Conservation (phyloP, 345 rosid genomes). For the Gossypium longicalyx region DNA sequence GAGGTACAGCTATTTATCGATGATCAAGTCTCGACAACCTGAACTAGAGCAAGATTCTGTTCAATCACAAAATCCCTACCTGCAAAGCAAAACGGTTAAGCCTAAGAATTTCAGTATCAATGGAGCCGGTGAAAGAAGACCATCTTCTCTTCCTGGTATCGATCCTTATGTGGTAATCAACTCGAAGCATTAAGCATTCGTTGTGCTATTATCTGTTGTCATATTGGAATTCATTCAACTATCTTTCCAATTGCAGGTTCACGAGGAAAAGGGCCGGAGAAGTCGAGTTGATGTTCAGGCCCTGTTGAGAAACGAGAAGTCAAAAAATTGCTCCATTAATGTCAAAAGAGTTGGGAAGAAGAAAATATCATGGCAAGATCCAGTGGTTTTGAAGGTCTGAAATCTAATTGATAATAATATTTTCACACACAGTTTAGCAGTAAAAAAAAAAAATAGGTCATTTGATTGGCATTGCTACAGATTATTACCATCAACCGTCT, state of each 20-base stretch:
- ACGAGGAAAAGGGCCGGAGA: not conserved
- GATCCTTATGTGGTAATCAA: conserved; percentile 20
- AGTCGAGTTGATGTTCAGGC: conserved; percentile 12
- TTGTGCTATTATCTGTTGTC: not conserved
- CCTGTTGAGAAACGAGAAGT: conserved; percentile 13
- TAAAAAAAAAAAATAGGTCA: not conserved
- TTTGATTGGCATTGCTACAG: conserved; percentile 5
- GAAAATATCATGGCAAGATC: conserved; percentile 44
- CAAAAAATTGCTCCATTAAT: conserved; percentile 5
- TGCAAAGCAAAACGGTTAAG: not conserved
- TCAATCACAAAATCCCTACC: not conserved
- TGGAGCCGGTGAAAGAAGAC: conserved; percentile 5
- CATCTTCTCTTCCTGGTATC: not conserved
- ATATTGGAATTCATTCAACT: not conserved
- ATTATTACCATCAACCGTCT: not conserved
- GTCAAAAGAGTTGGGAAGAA: conserved; percentile 27
- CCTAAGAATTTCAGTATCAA: not conserved
- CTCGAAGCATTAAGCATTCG: not conserved
- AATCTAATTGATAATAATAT: conserved; percentile 5
- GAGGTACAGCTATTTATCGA: conserved; percentile 18
- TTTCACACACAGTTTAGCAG: not conserved
- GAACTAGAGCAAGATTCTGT: conserved; percentile 16
- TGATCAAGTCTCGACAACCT: conserved; percentile 9
- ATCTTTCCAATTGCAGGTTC: conserved; percentile 13
- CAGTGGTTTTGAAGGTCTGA: conserved; percentile 16